Evolutionary conservation across 2,329 filamentous ascomycete species (phyloP).

Genomic region (Coniella vitis): DNA sequence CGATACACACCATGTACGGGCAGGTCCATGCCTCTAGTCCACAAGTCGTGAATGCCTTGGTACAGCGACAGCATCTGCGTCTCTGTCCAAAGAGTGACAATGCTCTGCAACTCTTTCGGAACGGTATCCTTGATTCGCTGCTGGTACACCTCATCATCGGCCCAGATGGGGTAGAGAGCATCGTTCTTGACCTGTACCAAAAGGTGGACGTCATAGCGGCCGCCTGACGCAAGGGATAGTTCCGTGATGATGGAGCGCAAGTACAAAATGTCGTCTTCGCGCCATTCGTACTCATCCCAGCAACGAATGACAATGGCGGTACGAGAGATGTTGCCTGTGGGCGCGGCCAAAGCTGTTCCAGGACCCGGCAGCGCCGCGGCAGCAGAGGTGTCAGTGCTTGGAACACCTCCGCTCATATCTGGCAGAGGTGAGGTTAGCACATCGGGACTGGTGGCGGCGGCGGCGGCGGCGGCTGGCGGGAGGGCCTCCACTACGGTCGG

Average conservation of each 20-base stretch:
- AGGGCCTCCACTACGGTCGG: constrained; percentile 16
- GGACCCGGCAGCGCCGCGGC: constrained; percentile 15
- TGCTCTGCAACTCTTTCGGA: constrained; percentile 78
- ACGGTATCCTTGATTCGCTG: constrained; percentile 61
- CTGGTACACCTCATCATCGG: constrained; percentile 62
- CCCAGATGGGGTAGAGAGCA: constrained; percentile 68
- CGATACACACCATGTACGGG: constrained; percentile 90
- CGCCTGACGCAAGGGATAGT: constrained; percentile 71
- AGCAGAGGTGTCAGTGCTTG: constrained; percentile 11
- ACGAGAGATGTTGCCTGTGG: constrained; percentile 39
- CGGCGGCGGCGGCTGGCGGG: constrained; percentile 1
- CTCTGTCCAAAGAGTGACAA: constrained; percentile 90
- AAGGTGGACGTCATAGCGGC: constrained; percentile 80
- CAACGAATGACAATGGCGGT: constrained; percentile 77
- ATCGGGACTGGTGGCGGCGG: neutral
- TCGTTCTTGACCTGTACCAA: constrained; percentile 80
- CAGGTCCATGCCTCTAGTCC: constrained; percentile 56
- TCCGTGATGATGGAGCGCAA: constrained; percentile 80
- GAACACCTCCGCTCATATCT: neutral
- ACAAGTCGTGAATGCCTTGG: constrained; percentile 76
- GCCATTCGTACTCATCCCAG: constrained; percentile 75
- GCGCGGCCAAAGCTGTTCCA: constrained; percentile 14
- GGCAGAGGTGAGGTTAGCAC: neutral
- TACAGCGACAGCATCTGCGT: constrained; percentile 89
- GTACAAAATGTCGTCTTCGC: constrained; percentile 73